A percentile compares a stretch with the other conserved stretches of the same genome.
These are phyloP conservation scores for Claviceps pazoutovae DNA, from an alignment of 2,329 filamentous ascomycete genomes.

Conservation along the genomic window DNA sequence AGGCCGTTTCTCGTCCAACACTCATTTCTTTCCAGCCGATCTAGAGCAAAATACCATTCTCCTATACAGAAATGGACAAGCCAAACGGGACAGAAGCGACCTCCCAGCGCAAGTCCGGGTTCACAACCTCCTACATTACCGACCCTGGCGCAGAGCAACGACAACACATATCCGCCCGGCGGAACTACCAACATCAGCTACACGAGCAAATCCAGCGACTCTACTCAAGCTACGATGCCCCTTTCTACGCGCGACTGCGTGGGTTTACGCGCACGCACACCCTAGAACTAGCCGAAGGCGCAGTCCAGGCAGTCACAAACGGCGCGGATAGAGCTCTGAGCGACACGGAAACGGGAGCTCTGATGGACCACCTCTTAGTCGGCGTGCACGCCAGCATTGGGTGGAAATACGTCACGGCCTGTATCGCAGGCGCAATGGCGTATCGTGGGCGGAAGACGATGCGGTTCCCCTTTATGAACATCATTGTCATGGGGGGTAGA, in stretches of 20 bases:
- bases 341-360: constrained; percentile 22
- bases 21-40: background rate
- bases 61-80: constrained; percentile 8
- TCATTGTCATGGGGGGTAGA: constrained; percentile 13
- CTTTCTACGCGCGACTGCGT: constrained; percentile 18
- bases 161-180: constrained; percentile 15
- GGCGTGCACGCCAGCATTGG: constrained; percentile 19
- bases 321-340: constrained; percentile 18
- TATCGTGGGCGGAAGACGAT: constrained; percentile 19
- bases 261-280: constrained; percentile 16
- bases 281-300: constrained; percentile 15
- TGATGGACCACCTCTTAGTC: constrained; percentile 20
- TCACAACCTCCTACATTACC: constrained; percentile 12
- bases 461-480: constrained; percentile 27
- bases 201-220: constrained; percentile 18
- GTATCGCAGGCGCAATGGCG: constrained; percentile 13
- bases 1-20: background rate
- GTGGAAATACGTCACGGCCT: constrained; percentile 15
- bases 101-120: constrained; percentile 9
- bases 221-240: constrained; percentile 19
- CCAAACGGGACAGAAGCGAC: constrained; percentile 14
- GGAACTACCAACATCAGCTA: constrained; percentile 17
- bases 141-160: constrained; percentile 20
- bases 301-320: constrained; percentile 16
- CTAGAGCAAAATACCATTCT: background rate